A percentile compares a stretch with the other conserved stretches of the same genome.
phyloP scores from a whole-genome alignment of 2,329 filamentous ascomycete species.

The Paraphaeosphaeria sporulosa region DNA sequence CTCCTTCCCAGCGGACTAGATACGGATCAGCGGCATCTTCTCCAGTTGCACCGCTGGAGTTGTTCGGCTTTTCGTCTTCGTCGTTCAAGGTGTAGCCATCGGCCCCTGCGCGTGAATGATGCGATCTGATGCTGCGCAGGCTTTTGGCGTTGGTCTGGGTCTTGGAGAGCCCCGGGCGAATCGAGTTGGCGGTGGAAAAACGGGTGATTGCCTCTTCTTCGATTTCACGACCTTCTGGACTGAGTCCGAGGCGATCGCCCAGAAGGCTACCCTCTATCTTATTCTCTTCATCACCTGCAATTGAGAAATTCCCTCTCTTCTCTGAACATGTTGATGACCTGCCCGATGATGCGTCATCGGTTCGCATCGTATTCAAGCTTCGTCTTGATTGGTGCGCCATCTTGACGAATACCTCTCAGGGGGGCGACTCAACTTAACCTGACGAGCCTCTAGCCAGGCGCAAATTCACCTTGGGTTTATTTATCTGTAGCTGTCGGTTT shows the following conservation, averaged over 20 bases:
- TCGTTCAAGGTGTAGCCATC: constrained; percentile 50
- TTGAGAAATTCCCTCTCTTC: neutral
- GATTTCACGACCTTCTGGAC: neutral
- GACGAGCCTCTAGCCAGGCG: neutral
- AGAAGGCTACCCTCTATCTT: neutral
- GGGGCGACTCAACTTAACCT: neutral
- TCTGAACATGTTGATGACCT: neutral
- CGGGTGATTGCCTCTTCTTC: constrained; percentile 2
- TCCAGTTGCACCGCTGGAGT: constrained; percentile 26
- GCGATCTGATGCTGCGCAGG: constrained; percentile 34
- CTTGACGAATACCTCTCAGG: neutral
- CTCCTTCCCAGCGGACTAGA: constrained; percentile 78
- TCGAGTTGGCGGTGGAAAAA: neutral
- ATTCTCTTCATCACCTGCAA: constrained; percentile 1
- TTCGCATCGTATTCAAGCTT: neutral
- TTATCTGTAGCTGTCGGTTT: neutral
- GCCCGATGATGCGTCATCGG: neutral
- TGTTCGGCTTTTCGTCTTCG: constrained; percentile 34
- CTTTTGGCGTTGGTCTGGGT: constrained; percentile 20
- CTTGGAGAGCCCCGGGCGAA: neutral
- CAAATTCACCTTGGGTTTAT: neutral
- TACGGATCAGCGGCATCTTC: constrained; percentile 56
- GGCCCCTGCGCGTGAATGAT: constrained; percentile 46
- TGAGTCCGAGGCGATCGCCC: neutral
- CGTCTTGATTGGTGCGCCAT: constrained; percentile 9